Percentiles rank a stretch among this genome's conserved stretches.
Evolutionary conservation across 768 basidiomycete genomes (phyloP).

Genomic region (Leccinum pellstonianum): DNA sequence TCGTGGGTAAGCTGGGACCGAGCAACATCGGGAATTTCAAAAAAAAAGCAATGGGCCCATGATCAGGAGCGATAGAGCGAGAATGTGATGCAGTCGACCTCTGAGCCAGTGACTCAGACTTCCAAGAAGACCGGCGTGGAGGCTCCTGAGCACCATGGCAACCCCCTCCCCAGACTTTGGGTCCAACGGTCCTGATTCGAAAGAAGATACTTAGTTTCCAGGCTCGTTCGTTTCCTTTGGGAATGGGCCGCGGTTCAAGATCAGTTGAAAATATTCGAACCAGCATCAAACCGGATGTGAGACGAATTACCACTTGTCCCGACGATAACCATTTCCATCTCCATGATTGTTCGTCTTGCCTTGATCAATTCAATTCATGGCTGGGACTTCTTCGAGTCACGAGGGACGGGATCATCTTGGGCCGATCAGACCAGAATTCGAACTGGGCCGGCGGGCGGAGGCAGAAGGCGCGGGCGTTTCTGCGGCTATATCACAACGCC

Average conservation of each 20-base stretch:
- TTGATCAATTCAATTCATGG: not conserved
- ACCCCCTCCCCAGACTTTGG: not conserved
- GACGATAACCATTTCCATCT: not conserved
- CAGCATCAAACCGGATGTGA: conserved; percentile 1
- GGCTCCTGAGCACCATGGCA: conserved; percentile 1
- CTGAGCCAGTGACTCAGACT: conserved; percentile 15
- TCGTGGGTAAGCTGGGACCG: conserved; percentile 10
- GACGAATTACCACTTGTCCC: not conserved
- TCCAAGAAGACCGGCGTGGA: not conserved
- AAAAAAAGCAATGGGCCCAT: not conserved
- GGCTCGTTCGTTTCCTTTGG: not conserved
- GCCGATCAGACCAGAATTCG: not conserved
- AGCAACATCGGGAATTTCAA: not conserved
- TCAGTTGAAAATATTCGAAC: not conserved
- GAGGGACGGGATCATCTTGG: not conserved
- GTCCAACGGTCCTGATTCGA: not conserved
- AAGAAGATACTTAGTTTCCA: not conserved
- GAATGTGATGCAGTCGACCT: conserved; percentile 16
- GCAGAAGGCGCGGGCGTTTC: not conserved
- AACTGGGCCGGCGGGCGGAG: not conserved
- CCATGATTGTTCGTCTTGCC: not conserved
- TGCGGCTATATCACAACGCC: not conserved
- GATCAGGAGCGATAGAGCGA: not conserved
- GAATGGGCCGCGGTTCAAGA: not conserved
- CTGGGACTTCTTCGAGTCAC: not conserved